Conservation (phyloP, 352 stramenopile species). For the Albugo laibachii region DNA sequence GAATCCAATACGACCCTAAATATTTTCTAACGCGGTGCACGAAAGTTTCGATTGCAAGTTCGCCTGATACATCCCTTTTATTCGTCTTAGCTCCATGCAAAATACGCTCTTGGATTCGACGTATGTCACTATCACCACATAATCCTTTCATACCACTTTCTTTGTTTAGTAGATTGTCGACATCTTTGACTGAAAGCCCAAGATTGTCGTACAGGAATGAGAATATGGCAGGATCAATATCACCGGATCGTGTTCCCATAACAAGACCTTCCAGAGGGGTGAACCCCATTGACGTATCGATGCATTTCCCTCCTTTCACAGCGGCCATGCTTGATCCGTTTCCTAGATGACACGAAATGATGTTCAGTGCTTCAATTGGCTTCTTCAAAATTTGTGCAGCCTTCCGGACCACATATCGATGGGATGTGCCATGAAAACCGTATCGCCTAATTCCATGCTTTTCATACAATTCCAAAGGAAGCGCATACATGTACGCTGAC, state of each 20-base stretch:
- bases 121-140: constrained; percentile 68
- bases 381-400: constrained; percentile 37
- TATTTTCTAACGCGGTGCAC: constrained; percentile 77
- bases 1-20: constrained; percentile 57
- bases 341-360: constrained; percentile 78
- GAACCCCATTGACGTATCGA: constrained; percentile 83
- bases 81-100: constrained; percentile 4
- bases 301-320: constrained; percentile 43
- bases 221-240: constrained; percentile 72
- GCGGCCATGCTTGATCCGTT: constrained; percentile 74
- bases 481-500: constrained; percentile 60
- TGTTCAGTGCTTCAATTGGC: constrained; percentile 28
- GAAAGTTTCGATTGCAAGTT: constrained; percentile 69
- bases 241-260: constrained; percentile 78
- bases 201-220: constrained; percentile 47
- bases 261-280: constrained; percentile 74
- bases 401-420: constrained; percentile 68
- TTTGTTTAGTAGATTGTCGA: constrained; percentile 82
- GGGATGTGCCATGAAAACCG: constrained; percentile 81
- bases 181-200: constrained; percentile 44
- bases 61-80: constrained; percentile 24
- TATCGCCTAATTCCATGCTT: constrained; percentile 73
- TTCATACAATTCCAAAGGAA: constrained; percentile 63
- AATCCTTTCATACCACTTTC: constrained; percentile 68
- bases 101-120: constrained; percentile 46